Conservation (phyloP, 768 basidiomycete genomes). For the Kwoniella newhampshirensis region DNA sequence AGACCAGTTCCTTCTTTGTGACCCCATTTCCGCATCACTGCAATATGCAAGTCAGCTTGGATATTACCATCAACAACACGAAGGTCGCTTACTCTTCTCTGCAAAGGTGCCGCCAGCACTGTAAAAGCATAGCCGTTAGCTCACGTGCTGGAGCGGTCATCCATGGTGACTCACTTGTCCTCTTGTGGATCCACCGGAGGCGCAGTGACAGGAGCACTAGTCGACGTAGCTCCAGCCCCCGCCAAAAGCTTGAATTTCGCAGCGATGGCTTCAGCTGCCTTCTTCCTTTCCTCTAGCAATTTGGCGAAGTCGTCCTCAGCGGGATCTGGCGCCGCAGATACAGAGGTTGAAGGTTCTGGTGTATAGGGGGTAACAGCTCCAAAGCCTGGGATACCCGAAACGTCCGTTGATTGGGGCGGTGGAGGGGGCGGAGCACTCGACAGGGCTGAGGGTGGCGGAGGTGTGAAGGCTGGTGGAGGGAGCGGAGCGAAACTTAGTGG, state of each 20-base stretch:
- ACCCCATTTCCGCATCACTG: constrained; percentile 92
- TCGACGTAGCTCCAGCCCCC: constrained; percentile 20
- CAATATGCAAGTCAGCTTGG: constrained; percentile 13
- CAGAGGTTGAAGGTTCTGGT: neutral
- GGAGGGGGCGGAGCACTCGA: neutral
- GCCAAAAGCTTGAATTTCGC: constrained; percentile 38
- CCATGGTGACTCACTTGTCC: constrained; percentile 34
- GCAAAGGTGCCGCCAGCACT: constrained; percentile 39
- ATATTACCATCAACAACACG: neutral
- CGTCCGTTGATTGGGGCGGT: neutral
- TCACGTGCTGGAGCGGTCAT: no score
- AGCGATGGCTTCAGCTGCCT: constrained; percentile 50
- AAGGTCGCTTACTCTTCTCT: constrained; percentile 43
- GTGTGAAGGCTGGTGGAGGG: constrained; percentile 2
- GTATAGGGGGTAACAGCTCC: constrained; percentile 1
- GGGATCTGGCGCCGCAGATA: neutral
- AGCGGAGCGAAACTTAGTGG: constrained; percentile 3
- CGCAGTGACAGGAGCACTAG: constrained; percentile 12
- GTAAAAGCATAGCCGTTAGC: constrained; percentile 4
- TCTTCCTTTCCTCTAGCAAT: constrained; percentile 38
- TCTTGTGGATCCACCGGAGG: constrained; percentile 5
- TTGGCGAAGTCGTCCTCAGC: constrained; percentile 29
- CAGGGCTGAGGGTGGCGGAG: constrained; percentile 1
- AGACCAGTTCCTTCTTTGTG: constrained; percentile 92
- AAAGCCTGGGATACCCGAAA: constrained; percentile 25